Evolutionary conservation across 345 rosid species (phyloP).

Genomic region (Eutrema japonicum): DNA sequence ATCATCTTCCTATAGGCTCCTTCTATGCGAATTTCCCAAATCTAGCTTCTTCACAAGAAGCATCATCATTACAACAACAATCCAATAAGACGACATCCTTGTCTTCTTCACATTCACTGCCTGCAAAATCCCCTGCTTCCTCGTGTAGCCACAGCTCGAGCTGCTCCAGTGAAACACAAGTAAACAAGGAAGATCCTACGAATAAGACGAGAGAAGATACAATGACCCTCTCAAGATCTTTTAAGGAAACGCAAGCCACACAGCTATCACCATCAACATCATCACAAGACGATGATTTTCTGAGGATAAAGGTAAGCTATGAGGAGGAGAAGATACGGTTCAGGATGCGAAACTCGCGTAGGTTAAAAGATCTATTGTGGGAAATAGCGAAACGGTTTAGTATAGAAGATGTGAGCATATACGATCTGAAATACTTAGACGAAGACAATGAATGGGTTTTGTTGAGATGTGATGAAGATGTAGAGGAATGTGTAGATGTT

Average conservation of each 20-base stretch:
- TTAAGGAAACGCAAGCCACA: constrained; percentile 37
- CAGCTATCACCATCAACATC: constrained; percentile 39
- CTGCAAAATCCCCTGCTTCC: constrained; percentile 51
- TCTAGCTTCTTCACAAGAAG: constrained; percentile 64
- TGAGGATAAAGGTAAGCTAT: constrained; percentile 64
- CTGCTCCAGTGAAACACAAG: constrained; percentile 64
- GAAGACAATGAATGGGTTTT: constrained; percentile 94
- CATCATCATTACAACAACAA: constrained; percentile 39
- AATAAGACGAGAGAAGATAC: constrained; percentile 43
- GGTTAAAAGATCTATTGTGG: constrained; percentile 52
- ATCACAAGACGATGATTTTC: constrained; percentile 54
- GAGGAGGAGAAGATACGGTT: constrained; percentile 74
- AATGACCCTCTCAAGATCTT: constrained; percentile 52
- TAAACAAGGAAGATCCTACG: constrained; percentile 38
- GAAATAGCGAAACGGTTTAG: constrained; percentile 75
- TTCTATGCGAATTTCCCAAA: constrained; percentile 72
- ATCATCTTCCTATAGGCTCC: constrained; percentile 62
- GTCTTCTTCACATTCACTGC: constrained; percentile 34
- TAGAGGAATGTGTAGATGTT: constrained; percentile 80
- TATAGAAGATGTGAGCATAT: constrained; percentile 57
- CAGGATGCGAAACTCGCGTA: constrained; percentile 63
- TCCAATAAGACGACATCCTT: constrained; percentile 16
- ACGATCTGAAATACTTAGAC: constrained; percentile 83
- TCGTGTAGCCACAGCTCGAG: constrained; percentile 78
- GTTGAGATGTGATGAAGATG: constrained; percentile 85